Base-by-base conservation (phyloP, 2,329 filamentous ascomycete species). In the Fusarium siculi region DNA sequence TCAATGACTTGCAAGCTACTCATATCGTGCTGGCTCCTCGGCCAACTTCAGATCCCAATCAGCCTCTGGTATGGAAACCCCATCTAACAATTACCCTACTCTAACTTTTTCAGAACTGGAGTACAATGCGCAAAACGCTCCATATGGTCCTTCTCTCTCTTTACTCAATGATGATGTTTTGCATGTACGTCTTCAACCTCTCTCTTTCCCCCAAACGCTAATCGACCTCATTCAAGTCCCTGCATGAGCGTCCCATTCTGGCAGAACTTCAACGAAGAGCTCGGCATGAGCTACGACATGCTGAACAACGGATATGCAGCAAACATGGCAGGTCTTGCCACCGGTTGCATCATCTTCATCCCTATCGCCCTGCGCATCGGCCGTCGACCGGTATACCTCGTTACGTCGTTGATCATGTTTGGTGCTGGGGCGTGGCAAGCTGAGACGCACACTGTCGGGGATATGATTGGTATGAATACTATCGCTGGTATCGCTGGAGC, bases 401-500 rank as follows among this genome's bases (percentile, higher is more conserved):
- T 73, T 8, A 80, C 78, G 1, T 72, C 65, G 1, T 32, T 73
- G 1, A 34, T 76, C 5, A 61, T 80, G 59, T 72, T 77, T 3
- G 79, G 67, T 9, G 44, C 62, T 4, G 64, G 69, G 2, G 68
- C 72, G 14, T 81, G 79, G 79, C 72, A 73, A 12, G 76, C 77
- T 3, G 63, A 66, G 42, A 78, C 76, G 63, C 59, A 60, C 6
- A 78, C 74, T 1, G 36, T 56, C 7, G 49, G 69, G 2, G 76
- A 79, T 6, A 59, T 80, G 46, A 67, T 74, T 36, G 55, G 76
- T 5, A 70, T 65, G 30, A 79, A 79, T 28, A 30, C 75, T 0
- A 62, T 81, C 0, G 76, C 78, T 14, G 82, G 82, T 0, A 57
- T 84, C 19, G 81, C 81, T 7, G 82, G 80, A 14, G 79, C 81